phyloP scores from a whole-genome alignment of 1,284 basidiomycete genomes.

The Peniophora sp. region DNA sequence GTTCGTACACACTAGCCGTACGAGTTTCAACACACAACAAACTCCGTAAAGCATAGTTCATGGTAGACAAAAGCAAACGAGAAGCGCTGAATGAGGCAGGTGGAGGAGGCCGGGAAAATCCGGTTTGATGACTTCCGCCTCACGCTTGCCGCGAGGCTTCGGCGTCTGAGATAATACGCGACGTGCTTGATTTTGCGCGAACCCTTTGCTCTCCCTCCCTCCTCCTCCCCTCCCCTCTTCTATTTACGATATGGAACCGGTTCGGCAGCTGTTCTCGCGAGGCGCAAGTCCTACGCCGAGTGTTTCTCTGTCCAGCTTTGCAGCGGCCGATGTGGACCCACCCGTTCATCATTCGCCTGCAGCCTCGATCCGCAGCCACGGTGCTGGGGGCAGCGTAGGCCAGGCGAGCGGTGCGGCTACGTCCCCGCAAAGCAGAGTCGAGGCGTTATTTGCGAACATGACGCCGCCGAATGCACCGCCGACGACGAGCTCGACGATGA shows the following conservation, averaged over 20 bases:
- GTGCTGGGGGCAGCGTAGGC: slow-evolving; percentile 27
- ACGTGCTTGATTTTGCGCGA: too few relatives aligned
- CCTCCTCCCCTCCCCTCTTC: too few relatives aligned
- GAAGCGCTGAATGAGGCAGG: too few relatives aligned
- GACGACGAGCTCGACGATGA: slow-evolving; percentile 21
- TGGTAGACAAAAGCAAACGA: too few relatives aligned
- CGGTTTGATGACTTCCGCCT: too few relatives aligned
- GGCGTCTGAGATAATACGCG: too few relatives aligned
- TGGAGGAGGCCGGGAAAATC: too few relatives aligned
- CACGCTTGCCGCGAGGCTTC: too few relatives aligned
- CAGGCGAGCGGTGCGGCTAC: slow-evolving; percentile 26
- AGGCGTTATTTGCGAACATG: slow-evolving; percentile 51
- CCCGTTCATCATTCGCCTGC: not conserved
- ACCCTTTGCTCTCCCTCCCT: too few relatives aligned
- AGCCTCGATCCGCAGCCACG: slow-evolving; percentile 32
- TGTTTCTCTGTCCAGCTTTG: not conserved
- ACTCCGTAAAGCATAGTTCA: too few relatives aligned
- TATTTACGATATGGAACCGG: not conserved
- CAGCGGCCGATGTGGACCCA: not conserved
- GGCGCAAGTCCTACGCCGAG: not conserved
- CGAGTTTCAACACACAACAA: too few relatives aligned
- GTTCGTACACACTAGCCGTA: too few relatives aligned
- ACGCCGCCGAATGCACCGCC: slow-evolving; percentile 27
- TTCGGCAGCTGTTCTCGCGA: not conserved
- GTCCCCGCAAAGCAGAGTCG: slow-evolving; percentile 37